Evolutionary conservation across 2,329 filamentous ascomycete species (phyloP), one percentile per base, ranked within the genome.

Genomic region (Fusarium gaditjirri): DNA sequence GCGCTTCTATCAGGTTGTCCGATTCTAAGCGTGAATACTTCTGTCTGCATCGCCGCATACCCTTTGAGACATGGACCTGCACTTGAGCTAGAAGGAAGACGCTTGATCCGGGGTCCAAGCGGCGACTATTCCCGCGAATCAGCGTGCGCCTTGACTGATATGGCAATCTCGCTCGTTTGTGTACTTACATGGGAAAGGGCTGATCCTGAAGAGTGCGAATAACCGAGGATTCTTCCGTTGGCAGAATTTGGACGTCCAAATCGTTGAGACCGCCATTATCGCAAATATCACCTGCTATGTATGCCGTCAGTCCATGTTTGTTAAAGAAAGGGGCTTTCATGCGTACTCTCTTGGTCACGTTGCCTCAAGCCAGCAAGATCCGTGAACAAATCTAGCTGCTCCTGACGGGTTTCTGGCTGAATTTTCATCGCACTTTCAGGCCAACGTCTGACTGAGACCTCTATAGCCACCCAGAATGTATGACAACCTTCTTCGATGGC

Each of bases 1-100:
- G 81, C 62, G 90, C 87, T 29, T 87, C 84, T 21, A 92, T 88
- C 36, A 91, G 80, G 43, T 87, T 83, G 17, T 90, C 87, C 1
- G 89, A 86, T 42, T 81, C 84, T 50, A 84, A 81, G 36, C 80
- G 80, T 13, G 74, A 36, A 57, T 83, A 79, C 13, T 39, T 25
- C 59, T 46, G 38, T 46, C 62, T 64, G 14, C 57, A 54, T 9
- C 64, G 60, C 19, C 59, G 53, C 27, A 62, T 35, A 61, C n/a
- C 42, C 42, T 50, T 46, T 27, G 57, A 66, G 14, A 65, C 23
- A 44, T 79, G 73, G 16, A 87, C 78, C 9, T 78, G 77, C 8
- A 88, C 71, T 47, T 87, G 84, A 17, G 82, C 86, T n/a, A 90
- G 77, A 33, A 88, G 74, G 4, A 90, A 80, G 14, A 86, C 71